A percentile compares a stretch with the other conserved stretches of the same genome.
These are phyloP conservation scores for Toxicodendron radicans DNA, from an alignment of 345 rosid genomes.

Conservation along the genomic window DNA sequence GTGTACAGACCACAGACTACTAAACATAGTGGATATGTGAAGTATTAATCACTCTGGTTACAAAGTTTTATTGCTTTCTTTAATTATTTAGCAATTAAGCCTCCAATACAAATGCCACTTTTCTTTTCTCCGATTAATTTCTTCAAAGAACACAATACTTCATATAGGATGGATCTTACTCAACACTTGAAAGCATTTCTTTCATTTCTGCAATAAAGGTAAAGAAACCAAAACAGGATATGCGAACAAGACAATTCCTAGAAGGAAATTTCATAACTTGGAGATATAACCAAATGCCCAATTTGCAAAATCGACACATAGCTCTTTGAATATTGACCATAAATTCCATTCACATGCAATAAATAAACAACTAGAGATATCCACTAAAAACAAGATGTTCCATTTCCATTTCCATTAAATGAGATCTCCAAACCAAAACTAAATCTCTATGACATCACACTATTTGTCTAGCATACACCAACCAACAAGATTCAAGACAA, in stretches of 20 bases:
- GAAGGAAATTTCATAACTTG: neutral
- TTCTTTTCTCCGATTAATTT: neutral
- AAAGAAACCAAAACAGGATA: neutral
- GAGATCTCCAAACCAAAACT: neutral
- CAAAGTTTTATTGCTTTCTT: neutral
- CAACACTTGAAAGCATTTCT: neutral
- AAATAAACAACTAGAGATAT: neutral
- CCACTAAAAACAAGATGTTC: neutral
- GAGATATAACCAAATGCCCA: neutral
- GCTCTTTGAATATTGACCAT: neutral
- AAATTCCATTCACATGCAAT: neutral
- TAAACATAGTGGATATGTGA: neutral
- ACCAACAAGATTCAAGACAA: conserved; percentile 7
- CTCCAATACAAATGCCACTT: neutral
- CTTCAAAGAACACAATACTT: neutral
- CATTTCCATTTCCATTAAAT: neutral
- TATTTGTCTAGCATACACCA: neutral
- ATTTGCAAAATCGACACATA: neutral
- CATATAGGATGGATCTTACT: neutral
- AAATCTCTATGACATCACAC: conserved; percentile 11
- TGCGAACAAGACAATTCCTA: neutral
- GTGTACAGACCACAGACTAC: neutral
- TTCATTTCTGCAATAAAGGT: neutral
- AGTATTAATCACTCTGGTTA: neutral
- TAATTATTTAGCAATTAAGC: neutral